Base-by-base conservation (phyloP, 2,329 filamentous ascomycete genomes). In the Xylariaceae sp. region DNA sequence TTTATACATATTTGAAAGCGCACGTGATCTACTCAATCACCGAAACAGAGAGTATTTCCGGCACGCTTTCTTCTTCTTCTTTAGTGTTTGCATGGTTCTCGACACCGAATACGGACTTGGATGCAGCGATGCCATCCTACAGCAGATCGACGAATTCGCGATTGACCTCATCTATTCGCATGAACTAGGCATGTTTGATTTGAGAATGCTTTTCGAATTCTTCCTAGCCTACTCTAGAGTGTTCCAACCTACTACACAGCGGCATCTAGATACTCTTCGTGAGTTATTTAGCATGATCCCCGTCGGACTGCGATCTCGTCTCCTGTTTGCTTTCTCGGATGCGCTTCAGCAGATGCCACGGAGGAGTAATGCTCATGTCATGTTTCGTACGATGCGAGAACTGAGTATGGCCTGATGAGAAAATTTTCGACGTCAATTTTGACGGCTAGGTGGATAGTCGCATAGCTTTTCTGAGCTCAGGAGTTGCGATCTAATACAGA, bases 121-220 rank as follows among this genome's bases (percentile, higher is more conserved):
- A 17, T 52, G 44, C 35, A 52, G 53, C 42, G 47, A 52, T 5
- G 48, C 47, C 19, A 40, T 55, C 3, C 40, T 54, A 3, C 22
- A 25, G 33, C 51, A 55, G 51, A 38, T 54, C 11, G 45, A 52
- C 27, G 47, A 52, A 16, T 55, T 55, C 23, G 44, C 43, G 2
- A 10, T 52, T 16, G 40, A 48, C 11, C 39, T 55, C 10, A 45
- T 49, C 41, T 32, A 44, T n/a, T 21, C 38, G 4, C 49, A 44
- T 22, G 40, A 53, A 11, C 20, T 43, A 32, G 41, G 41, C 23
- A 40, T 45, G 25, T 49, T 45, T 29, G 29, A 49, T 10, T 17
- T 23, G 23, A 17, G 23, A 5, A 12, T 22, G 11, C 20, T 53
- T 19, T 22, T 42, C 21, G 44, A 17, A 3, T 32, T 55, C 22